These are phyloP conservation scores for Phialocephala subalpina DNA, from an alignment of 2,329 filamentous ascomycete species.

Conservation along the genomic window DNA sequence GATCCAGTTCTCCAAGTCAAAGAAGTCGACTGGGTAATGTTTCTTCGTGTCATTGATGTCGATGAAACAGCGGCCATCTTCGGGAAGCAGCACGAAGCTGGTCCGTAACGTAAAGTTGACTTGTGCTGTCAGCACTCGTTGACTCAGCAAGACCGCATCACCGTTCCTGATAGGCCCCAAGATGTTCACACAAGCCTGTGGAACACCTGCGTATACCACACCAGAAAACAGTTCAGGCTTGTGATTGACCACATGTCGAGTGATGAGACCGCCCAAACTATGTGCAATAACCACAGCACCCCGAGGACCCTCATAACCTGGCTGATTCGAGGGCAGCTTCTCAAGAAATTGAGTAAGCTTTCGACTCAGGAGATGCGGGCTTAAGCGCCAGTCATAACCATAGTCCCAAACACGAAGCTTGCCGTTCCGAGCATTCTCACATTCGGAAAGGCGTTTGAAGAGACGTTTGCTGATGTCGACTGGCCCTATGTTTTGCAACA, in stretches of 20 bases:
- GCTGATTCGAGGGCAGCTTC: constrained; percentile 76
- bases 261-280: constrained; percentile 87
- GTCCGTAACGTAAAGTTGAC: constrained; percentile 94
- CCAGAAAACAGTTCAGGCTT: constrained; percentile 86
- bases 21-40: constrained; percentile 85
- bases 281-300: constrained; percentile 88
- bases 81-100: constrained; percentile 83
- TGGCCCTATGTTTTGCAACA: constrained; percentile 90
- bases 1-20: constrained; percentile 80
- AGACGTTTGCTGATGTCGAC: constrained; percentile 88
- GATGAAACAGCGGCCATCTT: constrained; percentile 88
- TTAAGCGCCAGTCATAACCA: constrained; percentile 94
- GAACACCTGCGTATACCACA: constrained; percentile 85
- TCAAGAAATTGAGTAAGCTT: constrained; percentile 79
- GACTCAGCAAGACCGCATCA: constrained; percentile 90
- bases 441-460: constrained; percentile 78
- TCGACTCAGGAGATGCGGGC: constrained; percentile 77
- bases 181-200: constrained; percentile 89
- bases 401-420: constrained; percentile 86
- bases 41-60: constrained; percentile 76
- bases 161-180: constrained; percentile 89
- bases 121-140: constrained; percentile 87
- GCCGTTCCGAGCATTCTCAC: constrained; percentile 75
- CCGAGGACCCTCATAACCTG: constrained; percentile 53
- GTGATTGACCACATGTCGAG: constrained; percentile 85